Base-by-base conservation (phyloP, 352 stramenopile species). In the Phytophthora aleatoria region DNA sequence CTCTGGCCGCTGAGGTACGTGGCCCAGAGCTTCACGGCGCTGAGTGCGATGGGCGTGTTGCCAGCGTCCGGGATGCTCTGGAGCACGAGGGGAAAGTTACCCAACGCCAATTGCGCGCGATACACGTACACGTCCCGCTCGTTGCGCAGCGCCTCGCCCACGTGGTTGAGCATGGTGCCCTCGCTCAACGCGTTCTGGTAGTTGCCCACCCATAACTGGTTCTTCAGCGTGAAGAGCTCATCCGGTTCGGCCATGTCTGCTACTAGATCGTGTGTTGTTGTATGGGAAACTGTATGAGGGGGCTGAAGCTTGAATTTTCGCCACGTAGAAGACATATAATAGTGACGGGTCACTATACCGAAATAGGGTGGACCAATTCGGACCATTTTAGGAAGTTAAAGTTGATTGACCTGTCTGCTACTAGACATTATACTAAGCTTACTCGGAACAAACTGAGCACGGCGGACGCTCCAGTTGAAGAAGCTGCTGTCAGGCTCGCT, bases 201-300 rank as follows among this genome's bases (percentile, higher is more conserved):
- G 83, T 98, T 98, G 53, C 96, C 97, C 43, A 99, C 83, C 93
- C 94, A 99, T 64, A 98, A 97, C 74, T 98, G 95, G 81, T 98
- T 98, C 74, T 98, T 95, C 26, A 99, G 82, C 70, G 96, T 99
- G 81, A 98, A 99, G 43, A 99, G 85, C 64, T 99, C 97, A 73
- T 99, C 97, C 11, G 97, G 96, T 70, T 98, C 94, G 33, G 83
- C 76, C 91, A 97, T 97, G 15, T 26, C 15, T 52, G 36, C n/a
- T 42, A 26, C 31, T 54, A 43, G 30, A 33, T 50, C 7, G 44
- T 56, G 44, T 61, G 1, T 16, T 20, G 54, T 64, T 50, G 35
- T 64, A 31, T 48, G 26, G 27, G 5, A n/a, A 50, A 49, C 12
- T 61, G 16, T 44, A 45, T 50, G 24, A 57, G n/a, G 56, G 56